Percentiles rank a stretch among this genome's conserved stretches.
Conservation (phyloP, 108 stramenopile species). For the Schizochytrium sp. region DNA sequence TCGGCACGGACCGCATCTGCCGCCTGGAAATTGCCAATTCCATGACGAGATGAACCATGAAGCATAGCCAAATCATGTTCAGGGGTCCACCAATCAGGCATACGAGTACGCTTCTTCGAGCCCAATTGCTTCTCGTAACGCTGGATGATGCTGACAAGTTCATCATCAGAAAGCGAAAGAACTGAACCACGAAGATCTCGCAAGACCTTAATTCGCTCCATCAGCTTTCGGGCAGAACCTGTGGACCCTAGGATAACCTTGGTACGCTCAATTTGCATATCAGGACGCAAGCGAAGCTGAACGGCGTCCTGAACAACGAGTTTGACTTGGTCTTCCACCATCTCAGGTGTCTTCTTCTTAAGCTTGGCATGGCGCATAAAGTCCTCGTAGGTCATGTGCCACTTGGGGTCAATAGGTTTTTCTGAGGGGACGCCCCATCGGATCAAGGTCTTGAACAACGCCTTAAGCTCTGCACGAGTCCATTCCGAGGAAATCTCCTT, state of each 20-base stretch:
- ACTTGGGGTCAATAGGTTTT: not conserved
- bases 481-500: not conserved
- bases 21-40: not conserved
- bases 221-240: slow-evolving; percentile 6
- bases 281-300: slow-evolving; percentile 23
- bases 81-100: slow-evolving; percentile 54
- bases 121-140: not conserved
- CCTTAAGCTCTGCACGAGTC: not conserved
- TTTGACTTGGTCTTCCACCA: slow-evolving; percentile 24
- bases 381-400: not conserved
- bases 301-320: slow-evolving; percentile 28
- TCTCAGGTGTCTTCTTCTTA: slow-evolving; percentile 11
- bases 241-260: not conserved
- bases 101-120: slow-evolving; percentile 47
- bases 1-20: not conserved
- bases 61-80: slow-evolving; percentile 43
- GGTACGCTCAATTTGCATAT: slow-evolving; percentile 5
- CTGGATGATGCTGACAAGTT: not conserved
- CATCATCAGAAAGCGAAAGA: not conserved
- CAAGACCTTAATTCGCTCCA: slow-evolving; percentile 37
- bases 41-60: slow-evolving; percentile 28
- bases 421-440: slow-evolving; percentile 54
- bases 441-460: not conserved
- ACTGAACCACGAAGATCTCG: slow-evolving; percentile 24
- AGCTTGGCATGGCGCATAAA: not conserved